These are phyloP conservation scores for Mycena haematopus DNA, from an alignment of 768 basidiomycete species.

Conservation along the genomic window DNA sequence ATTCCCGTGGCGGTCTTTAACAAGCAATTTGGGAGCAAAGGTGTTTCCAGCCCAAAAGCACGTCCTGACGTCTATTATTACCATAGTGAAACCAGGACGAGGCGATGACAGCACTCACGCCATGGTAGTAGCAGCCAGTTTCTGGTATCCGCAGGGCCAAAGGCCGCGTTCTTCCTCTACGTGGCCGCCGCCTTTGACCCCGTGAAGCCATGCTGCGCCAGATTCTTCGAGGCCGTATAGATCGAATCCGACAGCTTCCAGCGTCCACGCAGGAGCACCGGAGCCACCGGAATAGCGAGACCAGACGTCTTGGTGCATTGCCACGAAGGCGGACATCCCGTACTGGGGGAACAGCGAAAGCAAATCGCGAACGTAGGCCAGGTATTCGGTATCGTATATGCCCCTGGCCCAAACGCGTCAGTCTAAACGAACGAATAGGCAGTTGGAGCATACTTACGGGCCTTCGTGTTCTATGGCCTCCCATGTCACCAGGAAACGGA, in stretches of 20 bases:
- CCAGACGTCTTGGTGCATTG: constrained; percentile 95
- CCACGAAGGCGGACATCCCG: constrained; percentile 76
- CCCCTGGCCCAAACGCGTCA: constrained; percentile 55
- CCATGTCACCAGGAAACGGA: constrained; percentile 95
- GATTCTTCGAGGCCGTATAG: constrained; percentile 78
- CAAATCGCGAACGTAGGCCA: constrained; percentile 76
- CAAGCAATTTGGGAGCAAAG: constrained; percentile 77
- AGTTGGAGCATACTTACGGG: constrained; percentile 62
- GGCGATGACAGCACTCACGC: constrained; percentile 55
- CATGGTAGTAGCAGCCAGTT: constrained; percentile 93
- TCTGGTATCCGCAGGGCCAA: constrained; percentile 95
- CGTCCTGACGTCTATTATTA: constrained; percentile 55
- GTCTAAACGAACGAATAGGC: constrained; percentile 3
- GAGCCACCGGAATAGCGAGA: constrained; percentile 94
- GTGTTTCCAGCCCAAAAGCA: constrained; percentile 93
- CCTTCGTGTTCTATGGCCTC: constrained; percentile 95
- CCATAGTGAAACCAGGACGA: too few relatives aligned
- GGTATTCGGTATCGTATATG: constrained; percentile 82
- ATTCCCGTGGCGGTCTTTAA: constrained; percentile 53
- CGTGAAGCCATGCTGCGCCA: constrained; percentile 87
- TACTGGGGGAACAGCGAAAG: constrained; percentile 74
- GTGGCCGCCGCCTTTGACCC: constrained; percentile 79
- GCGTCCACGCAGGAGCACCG: constrained; percentile 96
- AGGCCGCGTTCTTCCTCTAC: constrained; percentile 79
- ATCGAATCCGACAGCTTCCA: constrained; percentile 87